Percentiles rank a stretch among this genome's conserved stretches.
Evolutionary conservation across 257 asterid genomes (phyloP).

Genomic region (Plantago elongata): DNA sequence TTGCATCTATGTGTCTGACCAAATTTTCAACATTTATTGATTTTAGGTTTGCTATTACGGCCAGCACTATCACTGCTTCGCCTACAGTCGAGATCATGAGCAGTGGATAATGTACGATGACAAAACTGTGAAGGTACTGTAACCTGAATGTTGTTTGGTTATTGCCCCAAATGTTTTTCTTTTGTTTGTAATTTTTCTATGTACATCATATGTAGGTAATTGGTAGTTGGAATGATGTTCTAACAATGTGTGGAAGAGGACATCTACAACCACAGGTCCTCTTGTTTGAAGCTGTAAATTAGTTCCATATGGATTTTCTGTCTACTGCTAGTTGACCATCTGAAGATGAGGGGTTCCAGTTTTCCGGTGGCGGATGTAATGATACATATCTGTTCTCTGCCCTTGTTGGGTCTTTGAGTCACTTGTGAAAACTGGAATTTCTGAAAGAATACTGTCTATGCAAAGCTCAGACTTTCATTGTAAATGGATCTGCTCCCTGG

Average conservation of each 20-base stretch:
- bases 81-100: constrained; percentile 64
- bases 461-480: constrained; percentile 29
- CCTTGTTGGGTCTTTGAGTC: constrained; percentile 19
- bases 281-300: constrained; percentile 73
- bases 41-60: constrained; percentile 69
- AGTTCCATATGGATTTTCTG: constrained; percentile 22
- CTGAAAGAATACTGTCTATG: constrained; percentile 17
- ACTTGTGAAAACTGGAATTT: constrained; percentile 21
- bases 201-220: constrained; percentile 45
- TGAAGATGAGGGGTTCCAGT: constrained; percentile 18
- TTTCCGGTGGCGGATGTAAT: constrained; percentile 22
- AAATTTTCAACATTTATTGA: not conserved
- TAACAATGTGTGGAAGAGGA: constrained; percentile 77
- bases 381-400: constrained; percentile 17
- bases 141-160: constrained; percentile 5
- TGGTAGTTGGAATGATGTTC: constrained; percentile 88
- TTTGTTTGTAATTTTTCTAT: constrained; percentile 12
- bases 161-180: not conserved
- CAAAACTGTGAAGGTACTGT: constrained; percentile 80
- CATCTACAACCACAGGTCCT: constrained; percentile 97
- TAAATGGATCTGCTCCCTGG: constrained; percentile 23
- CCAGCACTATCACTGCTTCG: constrained; percentile 95
- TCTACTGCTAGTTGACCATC: constrained; percentile 11
- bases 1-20: not conserved
- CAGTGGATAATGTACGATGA: constrained; percentile 95